A percentile compares a stretch with the other conserved stretches of the same genome.
Evolutionary conservation across 2,329 filamentous ascomycete species (phyloP).

Genomic region (Pseudogymnoascus sp.): DNA sequence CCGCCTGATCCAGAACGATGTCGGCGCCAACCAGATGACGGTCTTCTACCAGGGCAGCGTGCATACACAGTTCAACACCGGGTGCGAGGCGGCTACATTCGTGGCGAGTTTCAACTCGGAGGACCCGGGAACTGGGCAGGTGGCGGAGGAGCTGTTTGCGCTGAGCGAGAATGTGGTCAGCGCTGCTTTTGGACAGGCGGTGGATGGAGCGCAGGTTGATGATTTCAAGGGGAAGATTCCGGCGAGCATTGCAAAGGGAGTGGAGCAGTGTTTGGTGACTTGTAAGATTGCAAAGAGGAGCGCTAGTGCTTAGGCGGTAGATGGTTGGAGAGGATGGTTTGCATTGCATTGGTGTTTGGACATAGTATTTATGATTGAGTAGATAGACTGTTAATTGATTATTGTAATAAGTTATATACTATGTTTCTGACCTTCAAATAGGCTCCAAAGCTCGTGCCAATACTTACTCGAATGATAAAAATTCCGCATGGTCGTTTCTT

Average conservation of each 20-base stretch:
- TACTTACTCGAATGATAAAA: neutral
- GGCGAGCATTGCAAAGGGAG: constrained; percentile 41
- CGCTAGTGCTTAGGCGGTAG: neutral
- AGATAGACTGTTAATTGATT: neutral
- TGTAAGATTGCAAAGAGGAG: constrained; percentile 35
- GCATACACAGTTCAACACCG: constrained; percentile 50
- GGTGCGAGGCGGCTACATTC: constrained; percentile 43
- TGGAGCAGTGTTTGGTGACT: constrained; percentile 45
- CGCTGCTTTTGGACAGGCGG: constrained; percentile 39
- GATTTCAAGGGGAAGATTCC: constrained; percentile 39
- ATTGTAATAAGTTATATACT: neutral
- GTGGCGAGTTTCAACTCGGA: constrained; percentile 42
- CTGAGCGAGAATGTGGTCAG: constrained; percentile 38
- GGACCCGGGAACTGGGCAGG: constrained; percentile 45
- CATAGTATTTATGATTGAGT: neutral
- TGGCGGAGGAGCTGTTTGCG: constrained; percentile 43
- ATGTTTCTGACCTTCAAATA: neutral
- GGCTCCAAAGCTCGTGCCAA: neutral
- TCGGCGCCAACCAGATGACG: constrained; percentile 41
- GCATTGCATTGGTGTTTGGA: neutral
- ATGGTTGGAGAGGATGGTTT: neutral
- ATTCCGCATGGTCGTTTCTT: neutral
- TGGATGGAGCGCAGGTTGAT: constrained; percentile 40
- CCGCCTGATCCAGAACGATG: constrained; percentile 33
- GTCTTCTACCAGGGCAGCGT: constrained; percentile 47